Evolutionary conservation across 768 basidiomycete genomes (phyloP).

Genomic region (Tylopilus felleus): DNA sequence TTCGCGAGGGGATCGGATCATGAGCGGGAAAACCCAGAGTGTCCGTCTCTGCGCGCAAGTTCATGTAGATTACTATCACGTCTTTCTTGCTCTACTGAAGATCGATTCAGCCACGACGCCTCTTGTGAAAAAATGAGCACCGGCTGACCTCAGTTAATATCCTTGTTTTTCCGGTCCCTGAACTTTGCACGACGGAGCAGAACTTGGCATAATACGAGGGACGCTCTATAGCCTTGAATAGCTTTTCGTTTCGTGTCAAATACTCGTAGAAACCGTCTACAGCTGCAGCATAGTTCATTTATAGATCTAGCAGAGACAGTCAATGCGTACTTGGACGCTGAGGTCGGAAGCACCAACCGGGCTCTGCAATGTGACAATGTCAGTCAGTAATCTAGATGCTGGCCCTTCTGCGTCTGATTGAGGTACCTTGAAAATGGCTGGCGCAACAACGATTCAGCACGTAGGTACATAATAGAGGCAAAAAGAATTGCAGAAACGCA

Average conservation of each 20-base stretch:
- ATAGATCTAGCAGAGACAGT: too few relatives aligned
- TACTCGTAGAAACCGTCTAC: background rate
- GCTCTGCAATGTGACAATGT: too few relatives aligned
- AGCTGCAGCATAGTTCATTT: background rate
- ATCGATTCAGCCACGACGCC: background rate
- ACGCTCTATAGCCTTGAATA: background rate
- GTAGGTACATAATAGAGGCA: too few relatives aligned
- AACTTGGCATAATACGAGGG: background rate
- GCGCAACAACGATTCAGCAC: too few relatives aligned
- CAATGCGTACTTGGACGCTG: too few relatives aligned
- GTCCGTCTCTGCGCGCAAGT: background rate
- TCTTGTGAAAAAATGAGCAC: too few relatives aligned
- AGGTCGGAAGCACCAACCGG: too few relatives aligned
- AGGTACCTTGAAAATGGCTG: too few relatives aligned
- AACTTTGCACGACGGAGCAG: slow-evolving; percentile 13
- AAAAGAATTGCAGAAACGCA: background rate
- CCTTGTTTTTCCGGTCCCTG: slow-evolving; percentile 13
- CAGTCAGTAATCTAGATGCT: too few relatives aligned
- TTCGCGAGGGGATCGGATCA: too few relatives aligned
- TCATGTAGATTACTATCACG: slow-evolving; percentile 19
- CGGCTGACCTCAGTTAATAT: slow-evolving; percentile 7
- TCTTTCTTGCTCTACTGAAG: slow-evolving; percentile 8
- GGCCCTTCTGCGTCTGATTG: too few relatives aligned
- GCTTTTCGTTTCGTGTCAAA: background rate
- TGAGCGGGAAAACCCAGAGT: too few relatives aligned